Evolutionary conservation across 192 early-diverging fungal genomes (phyloP).

Genomic region (Coemansia brasiliensis): DNA sequence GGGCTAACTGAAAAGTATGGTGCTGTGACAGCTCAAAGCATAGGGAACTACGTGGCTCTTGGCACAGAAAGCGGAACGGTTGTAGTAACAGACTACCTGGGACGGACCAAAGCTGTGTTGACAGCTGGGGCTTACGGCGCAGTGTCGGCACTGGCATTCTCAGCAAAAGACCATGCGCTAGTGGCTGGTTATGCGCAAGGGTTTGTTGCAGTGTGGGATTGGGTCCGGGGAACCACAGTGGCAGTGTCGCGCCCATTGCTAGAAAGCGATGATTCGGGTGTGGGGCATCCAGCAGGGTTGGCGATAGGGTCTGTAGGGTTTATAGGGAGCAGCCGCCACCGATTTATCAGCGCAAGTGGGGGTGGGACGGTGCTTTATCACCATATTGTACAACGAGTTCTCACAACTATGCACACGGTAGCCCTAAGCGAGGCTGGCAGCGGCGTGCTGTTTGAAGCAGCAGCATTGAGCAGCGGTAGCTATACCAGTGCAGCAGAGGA

Average conservation of each 20-base stretch:
- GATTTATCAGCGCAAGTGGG: conserved; percentile 48
- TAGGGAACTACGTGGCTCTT: conserved; percentile 44
- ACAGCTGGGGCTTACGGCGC: conserved; percentile 26
- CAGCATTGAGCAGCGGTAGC: conserved; percentile 27
- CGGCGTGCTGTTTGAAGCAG: conserved; percentile 28
- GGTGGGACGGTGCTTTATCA: conserved; percentile 40
- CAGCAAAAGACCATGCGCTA: conserved; percentile 32
- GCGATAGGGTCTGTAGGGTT: conserved; percentile 42
- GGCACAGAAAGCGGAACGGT: conserved; percentile 39
- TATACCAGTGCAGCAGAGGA: conserved; percentile 28
- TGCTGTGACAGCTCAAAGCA: conserved; percentile 22
- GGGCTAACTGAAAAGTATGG: conserved; percentile 41
- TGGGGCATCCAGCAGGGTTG: conserved; percentile 30
- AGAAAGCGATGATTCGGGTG: conserved; percentile 28
- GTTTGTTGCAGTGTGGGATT: conserved; percentile 52
- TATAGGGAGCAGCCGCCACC: conserved; percentile 47
- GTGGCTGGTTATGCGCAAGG: conserved; percentile 42
- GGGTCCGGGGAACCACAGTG: conserved; percentile 33
- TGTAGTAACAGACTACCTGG: conserved; percentile 43
- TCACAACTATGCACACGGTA: conserved; percentile 47
- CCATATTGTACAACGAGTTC: conserved; percentile 45
- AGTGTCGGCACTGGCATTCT: conserved; percentile 45
- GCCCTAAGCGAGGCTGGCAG: conserved; percentile 9
- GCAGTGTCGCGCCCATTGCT: conserved; percentile 37
- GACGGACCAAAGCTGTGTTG: conserved; percentile 34